Evolutionary conservation across 2,329 filamentous ascomycete genomes (phyloP).

Genomic region (Aspergillus brasiliensis): DNA sequence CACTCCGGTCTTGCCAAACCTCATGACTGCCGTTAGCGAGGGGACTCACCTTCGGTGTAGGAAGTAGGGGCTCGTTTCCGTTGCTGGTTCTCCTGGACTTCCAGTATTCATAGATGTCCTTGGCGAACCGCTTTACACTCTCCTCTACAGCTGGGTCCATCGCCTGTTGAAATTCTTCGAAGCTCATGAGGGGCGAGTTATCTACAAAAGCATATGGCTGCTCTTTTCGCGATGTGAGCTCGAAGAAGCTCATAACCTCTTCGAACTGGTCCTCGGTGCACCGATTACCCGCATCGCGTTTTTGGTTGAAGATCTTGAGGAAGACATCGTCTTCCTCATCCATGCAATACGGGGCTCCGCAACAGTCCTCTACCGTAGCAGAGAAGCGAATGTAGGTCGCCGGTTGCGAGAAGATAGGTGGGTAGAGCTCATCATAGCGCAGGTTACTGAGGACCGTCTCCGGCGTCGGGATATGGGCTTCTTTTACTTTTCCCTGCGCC

Average conservation of each 20-base stretch:
- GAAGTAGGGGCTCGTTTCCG: constrained; percentile 73
- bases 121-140: constrained; percentile 63
- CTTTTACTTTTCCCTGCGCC: constrained; percentile 61
- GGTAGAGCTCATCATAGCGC: constrained; percentile 88
- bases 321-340: constrained; percentile 85
- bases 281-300: constrained; percentile 62
- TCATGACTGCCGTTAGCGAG: not conserved
- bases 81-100: constrained; percentile 67
- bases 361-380: constrained; percentile 94
- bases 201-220: constrained; percentile 90
- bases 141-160: constrained; percentile 62
- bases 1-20: not conserved
- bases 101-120: constrained; percentile 89
- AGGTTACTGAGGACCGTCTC: constrained; percentile 65
- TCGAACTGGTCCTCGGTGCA: constrained; percentile 93
- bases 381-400: constrained; percentile 96
- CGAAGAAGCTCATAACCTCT: constrained; percentile 90
- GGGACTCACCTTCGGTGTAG: constrained; percentile 67
- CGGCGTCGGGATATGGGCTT: constrained; percentile 68
- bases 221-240: constrained; percentile 79
- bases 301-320: constrained; percentile 80
- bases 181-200: constrained; percentile 75
- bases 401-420: constrained; percentile 76
- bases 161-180: constrained; percentile 73
- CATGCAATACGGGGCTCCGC: constrained; percentile 91